phyloP scores from a whole-genome alignment of 2,329 filamentous ascomycete species.

The Alternaria consortialis region DNA sequence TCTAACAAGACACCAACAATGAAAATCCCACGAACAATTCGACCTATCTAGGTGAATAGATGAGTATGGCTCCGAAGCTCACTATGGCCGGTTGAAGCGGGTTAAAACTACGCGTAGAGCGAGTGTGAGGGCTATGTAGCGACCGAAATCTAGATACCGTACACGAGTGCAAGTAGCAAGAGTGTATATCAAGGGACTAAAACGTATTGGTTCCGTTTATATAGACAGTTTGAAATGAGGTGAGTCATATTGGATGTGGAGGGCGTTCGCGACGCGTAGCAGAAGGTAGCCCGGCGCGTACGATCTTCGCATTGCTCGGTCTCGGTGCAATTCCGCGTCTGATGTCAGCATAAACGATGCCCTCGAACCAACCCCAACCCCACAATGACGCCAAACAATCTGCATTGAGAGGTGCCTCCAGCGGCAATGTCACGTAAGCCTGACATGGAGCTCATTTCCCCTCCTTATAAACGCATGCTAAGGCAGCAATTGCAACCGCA shows the following conservation, averaged over 20 bases:
- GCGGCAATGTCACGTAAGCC: neutral
- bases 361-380: conserved; percentile 9
- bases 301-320: neutral
- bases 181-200: too few species aligned
- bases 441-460: neutral
- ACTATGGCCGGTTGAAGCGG: neutral
- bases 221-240: neutral
- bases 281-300: too few species aligned
- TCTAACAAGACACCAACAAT: neutral
- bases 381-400: conserved; percentile 25
- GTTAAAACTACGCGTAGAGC: neutral
- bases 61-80: neutral
- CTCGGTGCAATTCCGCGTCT: conserved; percentile 6
- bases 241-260: neutral
- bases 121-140: neutral
- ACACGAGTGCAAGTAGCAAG: too few species aligned
- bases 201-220: neutral
- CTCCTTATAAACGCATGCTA: neutral
- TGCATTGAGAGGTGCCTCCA: neutral
- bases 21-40: neutral
- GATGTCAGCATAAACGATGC: neutral
- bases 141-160: neutral
- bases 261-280: neutral
- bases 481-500: conserved; percentile 5
- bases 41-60: neutral